A percentile compares a stretch with the other conserved stretches of the same genome.
Evolutionary conservation across 2,329 filamentous ascomycete genomes (phyloP).

Genomic region (Colletotrichum echinochloae): DNA sequence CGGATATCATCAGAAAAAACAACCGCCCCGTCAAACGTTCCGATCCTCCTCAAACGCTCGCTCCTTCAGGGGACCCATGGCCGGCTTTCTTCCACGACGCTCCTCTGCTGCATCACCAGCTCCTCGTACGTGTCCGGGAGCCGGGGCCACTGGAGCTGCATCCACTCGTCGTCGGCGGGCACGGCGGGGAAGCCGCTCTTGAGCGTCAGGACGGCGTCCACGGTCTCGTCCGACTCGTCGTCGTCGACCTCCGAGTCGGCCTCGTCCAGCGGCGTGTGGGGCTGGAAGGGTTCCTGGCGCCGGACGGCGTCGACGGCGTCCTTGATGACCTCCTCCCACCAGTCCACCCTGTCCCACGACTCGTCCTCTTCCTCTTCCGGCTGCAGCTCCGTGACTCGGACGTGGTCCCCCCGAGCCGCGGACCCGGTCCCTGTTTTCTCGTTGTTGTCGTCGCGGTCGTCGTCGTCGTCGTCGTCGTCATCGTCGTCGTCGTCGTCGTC

Average conservation of each 20-base stretch:
- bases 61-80: slow-evolving; percentile 6
- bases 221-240: slow-evolving; percentile 34
- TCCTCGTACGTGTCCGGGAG: slow-evolving; percentile 40
- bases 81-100: slow-evolving; percentile 23
- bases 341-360: slow-evolving; percentile 35
- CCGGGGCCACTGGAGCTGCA: slow-evolving; percentile 36
- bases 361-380: neutral
- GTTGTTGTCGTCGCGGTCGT: neutral
- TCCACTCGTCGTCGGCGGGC: slow-evolving; percentile 36
- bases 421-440: neutral
- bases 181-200: slow-evolving; percentile 32
- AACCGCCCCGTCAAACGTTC: neutral
- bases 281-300: slow-evolving; percentile 33
- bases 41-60: neutral
- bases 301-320: slow-evolving; percentile 38
- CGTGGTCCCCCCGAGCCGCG: neutral
- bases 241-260: slow-evolving; percentile 39
- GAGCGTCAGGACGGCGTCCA: slow-evolving; percentile 32
- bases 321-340: slow-evolving; percentile 38
- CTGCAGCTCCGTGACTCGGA: slow-evolving; percentile 17
- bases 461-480: neutral
- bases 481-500: neutral
- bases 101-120: slow-evolving; percentile 34
- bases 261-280: slow-evolving; percentile 35
- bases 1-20: slow-evolving; percentile 9